A percentile compares a stretch with the other conserved stretches of the same genome.
phyloP scores from a whole-genome alignment of 148 eudicot genomes.

The Polygonum aviculare region DNA sequence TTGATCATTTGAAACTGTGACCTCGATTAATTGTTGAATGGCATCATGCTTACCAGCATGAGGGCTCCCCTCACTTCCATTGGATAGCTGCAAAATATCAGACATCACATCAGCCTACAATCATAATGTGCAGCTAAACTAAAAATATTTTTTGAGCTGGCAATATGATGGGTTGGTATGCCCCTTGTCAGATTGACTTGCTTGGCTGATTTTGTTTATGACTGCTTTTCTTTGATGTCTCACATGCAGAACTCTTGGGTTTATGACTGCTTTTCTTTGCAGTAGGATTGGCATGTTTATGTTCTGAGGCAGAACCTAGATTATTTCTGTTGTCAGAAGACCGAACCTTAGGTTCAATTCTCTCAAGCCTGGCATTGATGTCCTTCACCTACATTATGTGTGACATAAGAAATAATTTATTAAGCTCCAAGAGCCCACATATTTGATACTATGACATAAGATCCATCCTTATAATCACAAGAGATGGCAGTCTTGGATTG shows the following conservation, averaged over 20 bases:
- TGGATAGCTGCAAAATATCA: conserved; percentile 46
- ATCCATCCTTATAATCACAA: too few species aligned
- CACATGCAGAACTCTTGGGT: conserved; percentile 67
- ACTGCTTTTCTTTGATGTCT: conserved; percentile 31
- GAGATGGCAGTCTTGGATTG: too few species aligned
- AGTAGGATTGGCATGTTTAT: conserved; percentile 35
- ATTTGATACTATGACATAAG: too few species aligned
- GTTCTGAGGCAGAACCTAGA: conserved; percentile 37
- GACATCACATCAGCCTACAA: not conserved
- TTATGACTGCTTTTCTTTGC: conserved; percentile 83
- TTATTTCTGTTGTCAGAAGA: conserved; percentile 49
- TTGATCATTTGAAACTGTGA: conserved; percentile 62
- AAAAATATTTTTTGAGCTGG: not conserved
- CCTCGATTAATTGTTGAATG: conserved; percentile 67
- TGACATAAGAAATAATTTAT: not conserved
- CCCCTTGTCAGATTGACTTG: not conserved
- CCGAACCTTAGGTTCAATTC: conserved; percentile 71
- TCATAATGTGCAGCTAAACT: not conserved
- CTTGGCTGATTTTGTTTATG: not conserved
- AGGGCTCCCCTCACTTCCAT: conserved; percentile 53
- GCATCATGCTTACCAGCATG: conserved; percentile 49
- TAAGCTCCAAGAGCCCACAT: too few species aligned
- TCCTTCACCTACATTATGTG: conserved; percentile 57
- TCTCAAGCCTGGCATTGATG: conserved; percentile 79
- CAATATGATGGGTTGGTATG: not conserved